Base-by-base conservation (phyloP, 2,329 filamentous ascomycete species). In the Fusarium pseudoanthophilum region DNA sequence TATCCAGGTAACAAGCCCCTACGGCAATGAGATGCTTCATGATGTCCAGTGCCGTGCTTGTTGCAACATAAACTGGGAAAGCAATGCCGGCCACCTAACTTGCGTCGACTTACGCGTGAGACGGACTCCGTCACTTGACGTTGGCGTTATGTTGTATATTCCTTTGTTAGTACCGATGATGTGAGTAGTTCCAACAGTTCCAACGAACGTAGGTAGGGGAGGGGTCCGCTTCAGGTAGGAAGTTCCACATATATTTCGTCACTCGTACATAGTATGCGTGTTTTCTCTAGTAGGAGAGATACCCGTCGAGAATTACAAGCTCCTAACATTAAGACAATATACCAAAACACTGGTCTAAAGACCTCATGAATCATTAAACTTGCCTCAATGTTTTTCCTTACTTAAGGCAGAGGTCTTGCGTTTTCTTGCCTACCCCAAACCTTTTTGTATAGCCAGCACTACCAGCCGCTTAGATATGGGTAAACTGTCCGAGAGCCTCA, bases 1-100 rank as follows among this genome's bases (percentile, higher is more conserved):
- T 93, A 80, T 93, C 92, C 42, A 93, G 82, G 81, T 93, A 93
- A 74, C 91, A 92, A 32, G 91, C 91, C 28, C 92, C 92, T 49
- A 92, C 85, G 51, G 90, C 87, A 58, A 93, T 83, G 69, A 93
- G 84, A 72, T 89, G 87, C 81, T 85, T 87, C 84, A 87, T 88
- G 46, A 39, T 67, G 64, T 58, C 36, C 62, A 28, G 28, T 18
- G 34, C 26, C 39, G 20, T 36, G 32, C 62, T 55, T 30, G 60
- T 20, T n/a, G 34, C 24, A 30, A 32, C 28, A 34, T 57, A 46
- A 24, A 24, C 18, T 48, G 20, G 10, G 21, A 30, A 30, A 21
- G 43, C 15, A 39, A 34, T 59, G 20, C 42, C n/a, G 57, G 5
- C 21, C 10, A 40, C 43, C 48, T 40, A 32, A 34, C 18, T 21